Evolutionary conservation across 2,329 filamentous ascomycete species (phyloP).

Genomic region (Periconia digitata): DNA sequence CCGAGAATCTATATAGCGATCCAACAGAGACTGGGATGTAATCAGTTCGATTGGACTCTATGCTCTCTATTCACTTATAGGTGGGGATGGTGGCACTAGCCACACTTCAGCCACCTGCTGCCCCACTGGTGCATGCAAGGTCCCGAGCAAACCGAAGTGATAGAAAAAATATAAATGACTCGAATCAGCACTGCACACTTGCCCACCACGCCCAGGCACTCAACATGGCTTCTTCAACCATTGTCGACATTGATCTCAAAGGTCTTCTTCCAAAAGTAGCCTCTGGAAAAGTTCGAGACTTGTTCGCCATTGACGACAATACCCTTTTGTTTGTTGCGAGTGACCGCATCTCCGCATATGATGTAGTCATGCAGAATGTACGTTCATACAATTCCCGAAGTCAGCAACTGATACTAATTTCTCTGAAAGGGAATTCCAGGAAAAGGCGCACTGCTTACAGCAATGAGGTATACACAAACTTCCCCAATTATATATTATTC

Average conservation of each 20-base stretch:
- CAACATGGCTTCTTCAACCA: constrained; percentile 28
- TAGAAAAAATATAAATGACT: not conserved
- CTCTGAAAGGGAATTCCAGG: constrained; percentile 61
- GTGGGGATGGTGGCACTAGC: not conserved
- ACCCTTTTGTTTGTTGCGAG: constrained; percentile 81
- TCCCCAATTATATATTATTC: not conserved
- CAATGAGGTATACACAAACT: constrained; percentile 53
- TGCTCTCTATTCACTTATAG: not conserved
- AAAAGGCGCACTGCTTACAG: constrained; percentile 68
- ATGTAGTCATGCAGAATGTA: constrained; percentile 84
- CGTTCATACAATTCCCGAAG: constrained; percentile 15
- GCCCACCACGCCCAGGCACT: not conserved
- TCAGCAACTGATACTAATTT: constrained; percentile 1
- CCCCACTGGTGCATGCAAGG: not conserved
- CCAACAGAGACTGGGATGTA: no score
- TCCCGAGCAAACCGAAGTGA: not conserved
- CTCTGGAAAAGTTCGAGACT: constrained; percentile 76
- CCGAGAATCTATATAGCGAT: no score
- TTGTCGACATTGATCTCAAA: constrained; percentile 37
- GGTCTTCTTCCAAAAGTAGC: constrained; percentile 52
- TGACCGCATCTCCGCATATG: constrained; percentile 93
- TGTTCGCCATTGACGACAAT: constrained; percentile 70
- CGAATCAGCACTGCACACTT: not conserved
- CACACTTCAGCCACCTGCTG: not conserved
- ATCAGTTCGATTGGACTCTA: no score